phyloP scores from a whole-genome alignment of 179 eudicot species.

The Sideroxylon spinosum region DNA sequence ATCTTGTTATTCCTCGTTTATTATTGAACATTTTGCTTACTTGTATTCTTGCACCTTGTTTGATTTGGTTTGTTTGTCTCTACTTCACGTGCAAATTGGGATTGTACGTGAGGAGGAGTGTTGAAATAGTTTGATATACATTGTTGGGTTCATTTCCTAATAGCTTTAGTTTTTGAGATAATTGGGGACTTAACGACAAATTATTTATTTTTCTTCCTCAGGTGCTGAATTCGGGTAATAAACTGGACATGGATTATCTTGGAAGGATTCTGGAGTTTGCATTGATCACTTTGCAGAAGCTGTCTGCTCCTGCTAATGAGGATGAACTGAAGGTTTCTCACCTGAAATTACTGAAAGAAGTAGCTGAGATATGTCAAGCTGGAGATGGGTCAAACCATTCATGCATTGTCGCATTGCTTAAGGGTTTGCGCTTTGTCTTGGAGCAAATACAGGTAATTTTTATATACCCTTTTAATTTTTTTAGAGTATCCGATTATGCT shows the following conservation, averaged over 20 bases:
- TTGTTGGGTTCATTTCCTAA: no score
- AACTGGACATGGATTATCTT: constrained; percentile 65
- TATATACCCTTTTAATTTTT: no score
- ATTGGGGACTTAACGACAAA: no score
- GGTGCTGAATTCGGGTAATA: constrained; percentile 56
- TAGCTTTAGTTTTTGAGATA: no score
- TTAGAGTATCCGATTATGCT: not conserved
- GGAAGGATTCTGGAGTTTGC: constrained; percentile 73
- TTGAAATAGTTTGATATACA: no score
- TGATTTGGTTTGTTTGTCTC: no score
- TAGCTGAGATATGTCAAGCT: constrained; percentile 51
- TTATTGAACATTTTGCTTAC: no score
- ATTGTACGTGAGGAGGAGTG: no score
- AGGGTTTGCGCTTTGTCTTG: constrained; percentile 81
- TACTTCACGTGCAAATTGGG: no score
- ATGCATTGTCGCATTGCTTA: constrained; percentile 52
- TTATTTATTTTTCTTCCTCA: constrained; percentile 19
- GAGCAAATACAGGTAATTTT: constrained; percentile 68
- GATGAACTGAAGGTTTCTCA: constrained; percentile 60
- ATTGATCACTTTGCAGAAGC: constrained; percentile 60
- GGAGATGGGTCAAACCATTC: constrained; percentile 40
- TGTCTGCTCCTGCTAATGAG: constrained; percentile 87
- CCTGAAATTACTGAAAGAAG: constrained; percentile 47
- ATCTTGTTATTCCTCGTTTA: no score
- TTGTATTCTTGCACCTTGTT: no score